Base-by-base conservation (phyloP, 306 rosid species). In the Trifolium dubium region DNA sequence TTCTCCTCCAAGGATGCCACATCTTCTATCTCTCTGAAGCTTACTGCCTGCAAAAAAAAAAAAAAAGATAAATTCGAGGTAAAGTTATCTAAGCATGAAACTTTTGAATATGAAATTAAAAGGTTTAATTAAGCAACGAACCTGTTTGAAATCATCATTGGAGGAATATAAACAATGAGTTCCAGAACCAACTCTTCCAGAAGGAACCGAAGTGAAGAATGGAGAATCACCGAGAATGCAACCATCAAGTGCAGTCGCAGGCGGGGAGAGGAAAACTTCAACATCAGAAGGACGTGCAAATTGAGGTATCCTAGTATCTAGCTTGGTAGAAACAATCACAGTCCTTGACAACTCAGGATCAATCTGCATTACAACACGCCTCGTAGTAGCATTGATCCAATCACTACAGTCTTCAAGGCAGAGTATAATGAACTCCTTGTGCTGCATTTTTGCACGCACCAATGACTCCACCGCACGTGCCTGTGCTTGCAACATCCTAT, bases 321-420 rank as follows among this genome's bases (percentile, higher is more conserved):
- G 90, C 80, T 94, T 94, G 56, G 99, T 94, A 3, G 99, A 94
- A 34, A 94, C 99, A 83, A 94, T 72, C 5, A 94, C 92, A 7
- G 96, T 94, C 85, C 99, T 86, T 1, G 96, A 89, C 64, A 94
- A 83, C 77, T 94, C 99, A 15, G 99, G 99, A 79, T 94, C 99
- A 71, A 92, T 86, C 96, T 94, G 99, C 97, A 94, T 94, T 39
- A 94, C 99, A 9, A 94, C 83, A 58, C 97, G 89, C 18, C 96
- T 74, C 0, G 97, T 94, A 23, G 97, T 92, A 0, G 97, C 96
- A 72, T 92, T 94, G 75, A 92, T 94, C 99, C 97, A 94, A 80
- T 94, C 99, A 80, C 96, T 87, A 47, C 89, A 89, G 74, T 91
- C 97, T 80, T 94, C 99, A 60, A 94, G 99, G 69, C 99, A 94